These are phyloP conservation scores for Marasmius sp. DNA, from an alignment of 1,284 basidiomycete species.

Conservation along the genomic window DNA sequence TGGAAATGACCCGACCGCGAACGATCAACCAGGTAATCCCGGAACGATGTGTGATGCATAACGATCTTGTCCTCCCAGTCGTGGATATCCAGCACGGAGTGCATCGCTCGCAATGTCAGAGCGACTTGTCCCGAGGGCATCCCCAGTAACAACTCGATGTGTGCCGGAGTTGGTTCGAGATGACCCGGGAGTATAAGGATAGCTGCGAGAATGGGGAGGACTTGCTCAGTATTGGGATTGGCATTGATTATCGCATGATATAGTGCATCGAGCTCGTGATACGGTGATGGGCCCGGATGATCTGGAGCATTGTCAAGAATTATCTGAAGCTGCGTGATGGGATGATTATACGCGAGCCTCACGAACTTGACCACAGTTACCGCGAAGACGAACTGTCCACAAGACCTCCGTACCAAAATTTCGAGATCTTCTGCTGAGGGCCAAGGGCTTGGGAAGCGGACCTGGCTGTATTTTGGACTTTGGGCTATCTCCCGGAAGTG, in stretches of 20 bases:
- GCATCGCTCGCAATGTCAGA: neutral
- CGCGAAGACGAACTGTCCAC: slow-evolving; percentile 25
- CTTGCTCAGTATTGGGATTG: neutral
- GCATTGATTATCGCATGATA: neutral
- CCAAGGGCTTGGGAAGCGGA: slow-evolving; percentile 13
- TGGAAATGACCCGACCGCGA: neutral
- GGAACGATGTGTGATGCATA: neutral
- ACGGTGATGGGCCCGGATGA: neutral
- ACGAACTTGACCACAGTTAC: slow-evolving; percentile 25
- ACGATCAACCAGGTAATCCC: neutral
- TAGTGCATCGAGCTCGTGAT: slow-evolving; percentile 24
- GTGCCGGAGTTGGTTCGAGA: neutral
- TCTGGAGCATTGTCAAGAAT: slow-evolving; percentile 4
- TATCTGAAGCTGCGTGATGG: slow-evolving; percentile 21
- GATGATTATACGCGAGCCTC: slow-evolving; percentile 18
- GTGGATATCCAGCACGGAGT: neutral
- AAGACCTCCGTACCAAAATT: slow-evolving; percentile 19
- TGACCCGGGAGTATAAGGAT: neutral
- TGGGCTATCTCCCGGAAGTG: neutral
- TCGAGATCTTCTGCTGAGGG: slow-evolving; percentile 17
- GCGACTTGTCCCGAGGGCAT: neutral
- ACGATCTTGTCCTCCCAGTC: neutral
- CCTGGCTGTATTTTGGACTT: neutral
- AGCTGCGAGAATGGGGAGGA: neutral
- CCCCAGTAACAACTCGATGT: neutral